Base-by-base conservation (phyloP, 225 moss, liverwort and hornwort species). In the Lunularia cruciata region DNA sequence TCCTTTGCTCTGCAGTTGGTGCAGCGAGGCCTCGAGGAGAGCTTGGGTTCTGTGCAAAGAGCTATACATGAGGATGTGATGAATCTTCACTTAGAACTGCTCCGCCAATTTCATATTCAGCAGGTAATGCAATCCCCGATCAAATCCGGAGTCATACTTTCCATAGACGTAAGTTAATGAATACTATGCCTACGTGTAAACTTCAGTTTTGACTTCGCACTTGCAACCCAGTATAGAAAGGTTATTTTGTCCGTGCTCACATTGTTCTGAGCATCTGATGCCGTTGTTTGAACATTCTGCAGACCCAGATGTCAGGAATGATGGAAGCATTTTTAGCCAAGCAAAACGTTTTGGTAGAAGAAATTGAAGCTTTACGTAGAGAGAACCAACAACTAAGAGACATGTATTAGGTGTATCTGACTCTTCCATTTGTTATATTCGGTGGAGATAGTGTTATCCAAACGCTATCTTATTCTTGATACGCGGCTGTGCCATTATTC, bases 91-190 rank as follows among this genome's bases (percentile, higher is more conserved):
- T 73, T 98, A 72, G 98, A 93, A 72, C 82, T 98, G 30, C 89
- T 98, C 79, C 91, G 98, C 20, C 98, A 98, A 80, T 98, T 98
- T 69, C 98, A 98, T 67, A 93, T 91, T 31, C 98, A 93, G 79
- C 98, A 98, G 93, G 93, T 98, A 77, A 38, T 8, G 16, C 16
- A 6, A 10, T 16, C 43, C 16, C 43, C 43, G 12, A 10, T 43
- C 11, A 16, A 1, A 43, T 43, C 43, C 43, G 43, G 43, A 43
- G 43, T 43, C 43, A 43, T n/a, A n/a, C n/a, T n/a, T n/a, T n/a
- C n/a, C n/a, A n/a, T n/a, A n/a, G n/a, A n/a, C n/a, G n/a, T n/a
- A n/a, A n/a, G n/a, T n/a, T n/a, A n/a, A n/a, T n/a, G n/a, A 43
- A 16, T 43, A 43, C 43, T 43, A 43, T 43, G 43, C 43, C 11